phyloP scores from a whole-genome alignment of 2,329 filamentous ascomycete species.

The Chrysoporthe deuterocubensis region DNA sequence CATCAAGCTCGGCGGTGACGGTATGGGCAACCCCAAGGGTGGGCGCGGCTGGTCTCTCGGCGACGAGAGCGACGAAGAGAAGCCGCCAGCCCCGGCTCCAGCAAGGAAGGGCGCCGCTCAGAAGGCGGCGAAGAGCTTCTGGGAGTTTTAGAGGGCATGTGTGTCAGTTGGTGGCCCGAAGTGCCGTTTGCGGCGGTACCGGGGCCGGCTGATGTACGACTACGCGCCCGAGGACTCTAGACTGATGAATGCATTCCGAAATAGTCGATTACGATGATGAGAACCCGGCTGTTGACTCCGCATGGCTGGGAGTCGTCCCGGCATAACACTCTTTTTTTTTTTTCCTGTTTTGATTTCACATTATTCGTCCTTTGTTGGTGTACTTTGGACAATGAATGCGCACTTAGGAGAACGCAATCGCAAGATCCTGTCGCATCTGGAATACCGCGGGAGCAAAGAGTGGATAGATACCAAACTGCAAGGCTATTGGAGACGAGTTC shows the following conservation, averaged over 20 bases:
- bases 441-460: not conserved
- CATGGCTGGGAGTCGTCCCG: not conserved
- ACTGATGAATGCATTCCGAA: slow-evolving; percentile 37
- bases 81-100: slow-evolving; percentile 40
- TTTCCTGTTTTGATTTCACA: not conserved
- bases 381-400: slow-evolving; percentile 2
- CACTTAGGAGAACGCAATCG: not conserved
- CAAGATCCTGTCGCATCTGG: not conserved
- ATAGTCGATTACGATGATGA: slow-evolving; percentile 42
- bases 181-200: slow-evolving; percentile 5
- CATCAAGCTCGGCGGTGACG: slow-evolving; percentile 61
- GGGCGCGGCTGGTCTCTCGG: slow-evolving; percentile 64
- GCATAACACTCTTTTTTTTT: not conserved
- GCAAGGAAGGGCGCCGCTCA: slow-evolving; percentile 45
- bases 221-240: slow-evolving; percentile 13
- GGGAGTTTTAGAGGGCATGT: slow-evolving; percentile 48
- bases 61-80: slow-evolving; percentile 51
- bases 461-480: slow-evolving; percentile 17
- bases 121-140: slow-evolving; percentile 45
- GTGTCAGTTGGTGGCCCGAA: slow-evolving; percentile 3
- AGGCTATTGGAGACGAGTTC: slow-evolving; percentile 10
- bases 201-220: not conserved
- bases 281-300: slow-evolving; percentile 9
- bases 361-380: not conserved
- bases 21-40: slow-evolving; percentile 67